These are phyloP conservation scores for Silybum marianum DNA, from an alignment of 129 eudicot species.

Conservation along the genomic window DNA sequence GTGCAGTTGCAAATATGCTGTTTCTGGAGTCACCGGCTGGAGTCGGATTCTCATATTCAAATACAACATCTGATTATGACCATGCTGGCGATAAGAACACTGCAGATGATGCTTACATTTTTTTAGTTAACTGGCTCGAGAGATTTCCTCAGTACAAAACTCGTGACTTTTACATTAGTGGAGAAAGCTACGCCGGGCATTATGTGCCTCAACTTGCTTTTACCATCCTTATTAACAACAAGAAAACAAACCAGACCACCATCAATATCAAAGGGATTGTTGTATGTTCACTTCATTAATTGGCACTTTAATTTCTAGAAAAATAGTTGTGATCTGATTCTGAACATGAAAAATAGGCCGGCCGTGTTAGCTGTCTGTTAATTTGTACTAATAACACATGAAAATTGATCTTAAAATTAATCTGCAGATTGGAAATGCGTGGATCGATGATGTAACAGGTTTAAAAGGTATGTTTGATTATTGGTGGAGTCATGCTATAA, in stretches of 20 bases:
- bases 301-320: neutral
- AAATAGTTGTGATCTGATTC: too few species aligned
- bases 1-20: slow-evolving; percentile 55
- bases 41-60: slow-evolving; percentile 62
- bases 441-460: slow-evolving; percentile 37
- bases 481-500: slow-evolving; percentile 53
- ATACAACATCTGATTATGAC: slow-evolving; percentile 42
- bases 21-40: slow-evolving; percentile 67
- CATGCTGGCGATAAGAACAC: slow-evolving; percentile 54
- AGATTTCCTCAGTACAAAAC: slow-evolving; percentile 54
- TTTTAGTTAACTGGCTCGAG: slow-evolving; percentile 55
- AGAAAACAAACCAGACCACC: slow-evolving; percentile 39
- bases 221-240: slow-evolving; percentile 43
- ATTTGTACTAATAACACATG: neutral
- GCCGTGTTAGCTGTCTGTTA: too few species aligned
- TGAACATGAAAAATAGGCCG: too few species aligned
- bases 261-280: slow-evolving; percentile 60
- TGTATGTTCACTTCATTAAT: slow-evolving; percentile 28
- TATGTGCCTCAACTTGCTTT: slow-evolving; percentile 65
- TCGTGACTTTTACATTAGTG: slow-evolving; percentile 48
- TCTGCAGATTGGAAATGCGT: slow-evolving; percentile 53
- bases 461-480: slow-evolving; percentile 36
- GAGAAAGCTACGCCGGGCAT: slow-evolving; percentile 64
- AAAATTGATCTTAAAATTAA: neutral
- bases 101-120: slow-evolving; percentile 46